Conservation (phyloP, 2,329 filamentous ascomycete genomes). For the Mycosphaerella arachidis region DNA sequence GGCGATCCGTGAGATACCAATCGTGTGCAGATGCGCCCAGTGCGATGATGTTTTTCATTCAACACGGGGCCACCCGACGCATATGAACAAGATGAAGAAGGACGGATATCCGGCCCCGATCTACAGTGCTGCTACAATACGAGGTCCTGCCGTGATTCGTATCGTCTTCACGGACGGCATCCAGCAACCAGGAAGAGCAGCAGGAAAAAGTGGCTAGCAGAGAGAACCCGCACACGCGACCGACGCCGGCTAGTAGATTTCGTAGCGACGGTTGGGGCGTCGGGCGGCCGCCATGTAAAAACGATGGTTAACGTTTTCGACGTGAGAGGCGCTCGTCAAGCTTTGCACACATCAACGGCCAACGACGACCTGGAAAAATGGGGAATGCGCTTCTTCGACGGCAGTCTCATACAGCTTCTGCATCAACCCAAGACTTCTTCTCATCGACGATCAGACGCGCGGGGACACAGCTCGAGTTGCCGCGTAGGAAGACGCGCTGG, state of each 20-base stretch:
- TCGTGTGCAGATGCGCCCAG: neutral
- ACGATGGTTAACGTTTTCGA: conserved; percentile 1
- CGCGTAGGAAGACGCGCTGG: neutral
- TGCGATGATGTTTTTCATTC: neutral
- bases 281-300: neutral
- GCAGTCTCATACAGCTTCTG: neutral
- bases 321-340: neutral
- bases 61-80: neutral
- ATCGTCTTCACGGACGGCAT: neutral
- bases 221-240: neutral
- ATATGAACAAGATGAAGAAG: neutral
- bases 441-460: neutral
- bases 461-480: neutral
- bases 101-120: neutral
- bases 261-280: neutral
- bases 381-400: neutral
- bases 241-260: neutral
- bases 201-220: neutral
- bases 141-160: neutral
- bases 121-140: neutral
- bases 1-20: neutral
- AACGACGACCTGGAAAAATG: neutral
- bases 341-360: neutral
- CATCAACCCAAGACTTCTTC: neutral
- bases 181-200: neutral